Base-by-base conservation (phyloP, 2,329 filamentous ascomycete species). In the Pseudovirgaria hyperparasitica region DNA sequence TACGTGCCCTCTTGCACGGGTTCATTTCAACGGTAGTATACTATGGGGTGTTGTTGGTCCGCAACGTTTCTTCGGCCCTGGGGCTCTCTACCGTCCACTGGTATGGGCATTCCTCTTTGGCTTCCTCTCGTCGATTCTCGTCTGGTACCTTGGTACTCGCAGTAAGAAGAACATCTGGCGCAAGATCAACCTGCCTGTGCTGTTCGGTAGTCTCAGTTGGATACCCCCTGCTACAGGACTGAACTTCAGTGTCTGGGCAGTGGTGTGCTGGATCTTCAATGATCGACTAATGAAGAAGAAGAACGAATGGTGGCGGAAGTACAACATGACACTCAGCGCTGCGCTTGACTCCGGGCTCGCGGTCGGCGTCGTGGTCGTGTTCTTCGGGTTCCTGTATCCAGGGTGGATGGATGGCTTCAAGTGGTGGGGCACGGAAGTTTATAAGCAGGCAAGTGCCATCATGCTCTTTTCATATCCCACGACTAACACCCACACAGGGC, bases 381-480 rank as follows among this genome's bases (percentile, higher is more conserved):
- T 92, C 49, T 87, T 92, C 42, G 80, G 74, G 1, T 79, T 92
- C 38, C 67, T 90, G n/a, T 87, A 85, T 46, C 78, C 82, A 0
- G 80, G 80, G 0, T 71, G 66, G 62, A 78, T 77, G 60, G 66
- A 71, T 20, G 63, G 65, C 16, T 85, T 90, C 45, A 72, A 63
- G 30, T 92, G 82, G 84, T 92, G 82, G 84, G 84, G 84, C 0
- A 92, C 84, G 0, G 80, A 90, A 45, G 67, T 87, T 5, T 85
- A 84, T 49, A 86, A 84, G 52, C 65, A 74, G 50, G 57, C 59
- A 36, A 34, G 52, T 43, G 5, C 9, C 6, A 9, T 29, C 2
- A 23, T 13, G 16, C 22, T 6, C 6, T 14, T 20, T 15, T 12
- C 12, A 26, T 23, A 2, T 9, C 12, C 5, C 19, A 12, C 10